phyloP scores from a whole-genome alignment of 179 eudicot genomes.

The Drosera spatulata region DNA sequence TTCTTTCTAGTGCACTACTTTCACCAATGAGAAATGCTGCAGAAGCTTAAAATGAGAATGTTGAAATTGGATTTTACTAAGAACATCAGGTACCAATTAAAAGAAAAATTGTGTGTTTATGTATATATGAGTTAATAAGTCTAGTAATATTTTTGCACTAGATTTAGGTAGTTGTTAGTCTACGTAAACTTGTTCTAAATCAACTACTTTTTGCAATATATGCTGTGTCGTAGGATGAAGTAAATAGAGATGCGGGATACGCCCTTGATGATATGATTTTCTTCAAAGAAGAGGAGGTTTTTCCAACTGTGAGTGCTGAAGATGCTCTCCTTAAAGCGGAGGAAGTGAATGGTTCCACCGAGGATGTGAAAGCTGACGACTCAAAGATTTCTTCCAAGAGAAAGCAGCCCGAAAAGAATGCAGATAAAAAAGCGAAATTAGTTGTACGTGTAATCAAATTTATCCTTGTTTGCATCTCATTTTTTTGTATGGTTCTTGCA shows the following conservation, averaged over 20 bases:
- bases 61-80: too few species aligned
- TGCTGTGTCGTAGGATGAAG: slow-evolving; percentile 28
- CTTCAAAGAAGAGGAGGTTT: slow-evolving; percentile 67
- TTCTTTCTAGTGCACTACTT: too few species aligned
- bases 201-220: slow-evolving; percentile 1
- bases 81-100: too few species aligned
- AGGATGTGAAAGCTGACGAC: slow-evolving; percentile 32
- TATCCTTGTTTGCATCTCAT: not conserved
- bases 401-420: slow-evolving; percentile 64
- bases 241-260: slow-evolving; percentile 28
- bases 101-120: too few species aligned
- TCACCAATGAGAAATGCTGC: too few species aligned
- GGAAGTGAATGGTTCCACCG: slow-evolving; percentile 17
- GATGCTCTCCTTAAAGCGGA: slow-evolving; percentile 23
- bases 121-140: too few species aligned
- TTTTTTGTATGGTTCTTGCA: too few species aligned
- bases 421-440: slow-evolving; percentile 56
- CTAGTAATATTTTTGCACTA: too few species aligned
- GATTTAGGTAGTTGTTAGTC: too few species aligned
- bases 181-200: not conserved
- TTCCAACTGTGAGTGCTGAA: slow-evolving; percentile 34
- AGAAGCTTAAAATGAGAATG: too few species aligned
- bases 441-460: too few species aligned
- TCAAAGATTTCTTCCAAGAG: slow-evolving; percentile 42
- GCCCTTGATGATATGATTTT: slow-evolving; percentile 72